Conservation (phyloP, 306 rosid species). For the Medicago lupulina region DNA sequence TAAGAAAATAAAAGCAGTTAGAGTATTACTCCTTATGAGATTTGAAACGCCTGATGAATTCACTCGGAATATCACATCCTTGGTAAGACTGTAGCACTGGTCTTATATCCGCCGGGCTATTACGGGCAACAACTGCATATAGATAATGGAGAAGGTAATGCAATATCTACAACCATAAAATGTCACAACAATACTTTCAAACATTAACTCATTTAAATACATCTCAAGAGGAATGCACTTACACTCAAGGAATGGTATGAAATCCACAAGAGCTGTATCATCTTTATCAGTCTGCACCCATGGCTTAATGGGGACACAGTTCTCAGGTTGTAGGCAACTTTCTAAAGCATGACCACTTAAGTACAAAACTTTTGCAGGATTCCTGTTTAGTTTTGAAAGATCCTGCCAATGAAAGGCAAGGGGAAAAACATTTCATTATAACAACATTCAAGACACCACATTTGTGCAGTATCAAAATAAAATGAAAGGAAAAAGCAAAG, state of each 20-base stretch:
- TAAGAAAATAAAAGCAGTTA: not conserved
- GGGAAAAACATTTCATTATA: not conserved
- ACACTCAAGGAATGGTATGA: constrained; percentile 88
- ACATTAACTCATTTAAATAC: constrained; percentile 13
- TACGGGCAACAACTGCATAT: constrained; percentile 88
- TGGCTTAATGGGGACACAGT: constrained; percentile 77
- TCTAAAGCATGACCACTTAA: constrained; percentile 92
- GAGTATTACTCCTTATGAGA: constrained; percentile 69
- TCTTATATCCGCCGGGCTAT: constrained; percentile 86
- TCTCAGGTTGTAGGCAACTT: constrained; percentile 86
- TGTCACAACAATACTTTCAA: constrained; percentile 10
- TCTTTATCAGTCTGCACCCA: constrained; percentile 74
- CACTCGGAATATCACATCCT: constrained; percentile 84
- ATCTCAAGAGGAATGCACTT: constrained; percentile 47
- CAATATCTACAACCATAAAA: constrained; percentile 33
- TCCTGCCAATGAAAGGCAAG: constrained; percentile 63
- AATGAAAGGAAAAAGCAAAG: not conserved
- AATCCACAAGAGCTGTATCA: constrained; percentile 88
- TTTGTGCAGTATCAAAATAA: not conserved
- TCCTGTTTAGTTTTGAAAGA: constrained; percentile 87
- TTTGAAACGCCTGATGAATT: constrained; percentile 84
- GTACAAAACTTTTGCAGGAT: constrained; percentile 82
- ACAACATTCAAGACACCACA: constrained; percentile 7
- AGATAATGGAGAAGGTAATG: constrained; percentile 35
- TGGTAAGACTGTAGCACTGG: constrained; percentile 83